Percentiles rank a stretch among this genome's conserved stretches.
Conservation (phyloP, 2,329 filamentous ascomycete species). For the Colletotrichum noveboracense region DNA sequence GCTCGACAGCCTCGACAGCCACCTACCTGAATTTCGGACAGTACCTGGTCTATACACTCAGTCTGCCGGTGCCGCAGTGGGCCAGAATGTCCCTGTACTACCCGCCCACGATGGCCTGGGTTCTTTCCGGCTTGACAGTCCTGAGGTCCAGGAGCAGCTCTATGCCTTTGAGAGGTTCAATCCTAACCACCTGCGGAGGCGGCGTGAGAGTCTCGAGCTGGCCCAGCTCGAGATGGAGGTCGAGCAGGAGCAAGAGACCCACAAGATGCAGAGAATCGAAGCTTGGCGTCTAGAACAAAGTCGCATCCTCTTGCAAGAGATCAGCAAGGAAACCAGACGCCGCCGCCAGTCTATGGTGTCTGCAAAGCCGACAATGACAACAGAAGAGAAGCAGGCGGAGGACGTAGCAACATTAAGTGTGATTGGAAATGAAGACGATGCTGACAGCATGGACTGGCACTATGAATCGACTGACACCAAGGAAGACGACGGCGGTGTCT, state of each 20-base stretch:
- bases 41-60: constrained; percentile 47
- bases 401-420: constrained; percentile 34
- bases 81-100: constrained; percentile 73
- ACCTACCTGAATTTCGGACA: constrained; percentile 85
- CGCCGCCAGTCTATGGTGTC: constrained; percentile 68
- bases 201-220: constrained; percentile 58
- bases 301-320: constrained; percentile 82
- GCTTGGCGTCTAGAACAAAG: constrained; percentile 93
- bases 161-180: constrained; percentile 91
- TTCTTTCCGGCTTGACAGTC: constrained; percentile 73
- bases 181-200: constrained; percentile 66
- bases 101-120: constrained; percentile 92
- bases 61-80: constrained; percentile 48
- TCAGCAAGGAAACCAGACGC: constrained; percentile 81
- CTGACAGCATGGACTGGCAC: constrained; percentile 55
- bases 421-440: constrained; percentile 31
- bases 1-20: constrained; percentile 91
- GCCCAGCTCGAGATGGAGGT: constrained; percentile 57
- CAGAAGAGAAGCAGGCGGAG: constrained; percentile 33
- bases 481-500: constrained; percentile 70
- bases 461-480: constrained; percentile 49
- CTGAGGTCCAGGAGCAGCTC: constrained; percentile 78
- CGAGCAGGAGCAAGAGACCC: constrained; percentile 66
- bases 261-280: constrained; percentile 85
- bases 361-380: constrained; percentile 34